phyloP scores from a whole-genome alignment of 2,329 filamentous ascomycete species.

The Aotearoamyces nothofagi region DNA sequence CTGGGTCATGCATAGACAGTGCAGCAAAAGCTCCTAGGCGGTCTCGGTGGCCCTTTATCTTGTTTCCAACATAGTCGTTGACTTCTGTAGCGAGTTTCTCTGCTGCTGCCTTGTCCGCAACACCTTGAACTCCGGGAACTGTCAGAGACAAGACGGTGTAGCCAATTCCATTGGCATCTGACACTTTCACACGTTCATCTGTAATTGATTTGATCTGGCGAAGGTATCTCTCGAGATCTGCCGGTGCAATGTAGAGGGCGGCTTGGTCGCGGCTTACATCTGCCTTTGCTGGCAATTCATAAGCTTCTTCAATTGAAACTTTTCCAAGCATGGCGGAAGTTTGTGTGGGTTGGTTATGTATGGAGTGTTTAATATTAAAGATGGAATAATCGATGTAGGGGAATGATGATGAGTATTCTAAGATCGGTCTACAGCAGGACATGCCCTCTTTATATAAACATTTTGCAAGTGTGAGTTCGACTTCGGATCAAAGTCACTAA shows the following conservation, averaged over 20 bases:
- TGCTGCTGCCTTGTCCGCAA: constrained; percentile 26
- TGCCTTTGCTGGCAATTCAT: neutral
- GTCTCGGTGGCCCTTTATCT: constrained; percentile 17
- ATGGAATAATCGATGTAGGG: too few species aligned
- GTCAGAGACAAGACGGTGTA: constrained; percentile 33
- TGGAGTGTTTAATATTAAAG: too few species aligned
- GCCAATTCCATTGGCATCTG: constrained; percentile 30
- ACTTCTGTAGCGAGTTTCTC: constrained; percentile 25
- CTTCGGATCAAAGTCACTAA: too few species aligned
- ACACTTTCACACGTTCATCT: constrained; percentile 25
- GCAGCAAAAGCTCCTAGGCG: constrained; percentile 32
- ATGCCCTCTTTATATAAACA: too few species aligned
- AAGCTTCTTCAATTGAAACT: constrained; percentile 42
- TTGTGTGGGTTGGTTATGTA: too few species aligned
- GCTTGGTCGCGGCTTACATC: constrained; percentile 3
- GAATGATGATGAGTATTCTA: too few species aligned
- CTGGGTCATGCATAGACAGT: constrained; percentile 36
- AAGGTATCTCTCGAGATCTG: constrained; percentile 4
- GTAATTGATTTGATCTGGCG: constrained; percentile 15
- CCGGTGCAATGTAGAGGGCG: constrained; percentile 5
- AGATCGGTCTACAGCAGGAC: too few species aligned
- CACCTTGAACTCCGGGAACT: constrained; percentile 31
- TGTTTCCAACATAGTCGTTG: constrained; percentile 12
- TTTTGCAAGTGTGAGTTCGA: too few species aligned
- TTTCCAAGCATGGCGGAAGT: constrained; percentile 37